Conservation (phyloP, 1,284 basidiomycete genomes). For the Pascua sp. region DNA sequence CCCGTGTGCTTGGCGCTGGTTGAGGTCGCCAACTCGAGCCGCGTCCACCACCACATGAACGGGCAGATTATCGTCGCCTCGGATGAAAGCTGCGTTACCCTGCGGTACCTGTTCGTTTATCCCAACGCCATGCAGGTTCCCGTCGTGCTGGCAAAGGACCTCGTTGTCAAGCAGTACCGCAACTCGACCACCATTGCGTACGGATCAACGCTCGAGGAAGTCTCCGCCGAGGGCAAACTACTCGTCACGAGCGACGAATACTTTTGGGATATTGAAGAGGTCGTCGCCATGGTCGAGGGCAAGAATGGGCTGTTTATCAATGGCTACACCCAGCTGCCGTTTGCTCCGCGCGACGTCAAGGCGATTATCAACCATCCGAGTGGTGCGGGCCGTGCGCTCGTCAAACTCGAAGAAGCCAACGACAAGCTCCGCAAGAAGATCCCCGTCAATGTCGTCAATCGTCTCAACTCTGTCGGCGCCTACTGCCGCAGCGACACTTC, state of each 20-base stretch:
- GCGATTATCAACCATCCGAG: constrained; percentile 6
- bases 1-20: constrained; percentile 6
- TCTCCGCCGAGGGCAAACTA: constrained; percentile 5
- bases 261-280: constrained; percentile 17
- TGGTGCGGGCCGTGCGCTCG: neutral
- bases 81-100: constrained; percentile 14
- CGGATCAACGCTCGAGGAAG: constrained; percentile 3
- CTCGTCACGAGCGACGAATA: constrained; percentile 10
- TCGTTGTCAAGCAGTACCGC: neutral
- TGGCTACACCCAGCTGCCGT: constrained; percentile 11
- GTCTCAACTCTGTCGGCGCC: neutral
- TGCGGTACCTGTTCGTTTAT: constrained; percentile 14
- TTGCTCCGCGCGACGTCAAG: constrained; percentile 4
- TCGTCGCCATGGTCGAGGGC: constrained; percentile 3
- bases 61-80: constrained; percentile 3
- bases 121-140: neutral
- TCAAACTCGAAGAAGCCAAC: constrained; percentile 1
- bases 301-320: constrained; percentile 12
- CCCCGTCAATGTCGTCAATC: neutral
- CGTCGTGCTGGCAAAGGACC: neutral
- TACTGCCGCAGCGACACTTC: neutral
- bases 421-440: neutral
- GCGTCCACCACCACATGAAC: constrained; percentile 4
- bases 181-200: constrained; percentile 11
- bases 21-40: constrained; percentile 13